Evolutionary conservation across 306 rosid species (phyloP).

Genomic region (Quercus cerris): DNA sequence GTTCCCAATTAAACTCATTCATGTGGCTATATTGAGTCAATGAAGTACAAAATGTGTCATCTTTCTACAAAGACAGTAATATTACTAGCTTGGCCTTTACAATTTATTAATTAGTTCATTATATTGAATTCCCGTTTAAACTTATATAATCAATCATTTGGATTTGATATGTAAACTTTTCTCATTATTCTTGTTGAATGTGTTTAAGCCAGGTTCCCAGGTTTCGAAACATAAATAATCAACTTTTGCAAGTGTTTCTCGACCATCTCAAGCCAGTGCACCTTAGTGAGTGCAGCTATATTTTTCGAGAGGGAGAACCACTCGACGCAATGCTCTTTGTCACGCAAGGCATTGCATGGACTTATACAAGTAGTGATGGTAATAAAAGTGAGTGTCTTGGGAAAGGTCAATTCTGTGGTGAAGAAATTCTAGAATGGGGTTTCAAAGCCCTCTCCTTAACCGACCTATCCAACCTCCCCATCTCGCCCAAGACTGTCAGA

Average conservation of each 20-base stretch:
- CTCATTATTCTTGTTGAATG: neutral
- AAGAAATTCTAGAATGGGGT: conserved; percentile 4
- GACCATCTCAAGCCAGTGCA: neutral
- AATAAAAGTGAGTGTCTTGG: neutral
- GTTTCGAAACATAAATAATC: neutral
- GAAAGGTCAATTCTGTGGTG: conserved; percentile 13
- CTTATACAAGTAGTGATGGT: neutral
- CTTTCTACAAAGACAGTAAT: too few relatives aligned
- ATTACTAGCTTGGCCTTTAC: too few relatives aligned
- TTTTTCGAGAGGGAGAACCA: neutral
- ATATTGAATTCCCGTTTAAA: too few relatives aligned
- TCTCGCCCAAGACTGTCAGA: too few relatives aligned
- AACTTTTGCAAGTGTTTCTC: neutral
- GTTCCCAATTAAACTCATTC: too few relatives aligned
- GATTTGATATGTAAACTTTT: neutral
- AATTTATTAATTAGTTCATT: too few relatives aligned
- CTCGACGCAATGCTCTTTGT: neutral
- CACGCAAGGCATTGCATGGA: neutral
- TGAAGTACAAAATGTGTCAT: too few relatives aligned
- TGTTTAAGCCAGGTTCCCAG: neutral
- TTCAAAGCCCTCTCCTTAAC: too few relatives aligned
- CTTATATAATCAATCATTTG: too few relatives aligned
- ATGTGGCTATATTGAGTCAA: too few relatives aligned
- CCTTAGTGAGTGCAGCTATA: neutral
- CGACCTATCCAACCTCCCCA: too few relatives aligned